Conservation (phyloP, 768 basidiomycete genomes). For the Dioszegia crocea region DNA sequence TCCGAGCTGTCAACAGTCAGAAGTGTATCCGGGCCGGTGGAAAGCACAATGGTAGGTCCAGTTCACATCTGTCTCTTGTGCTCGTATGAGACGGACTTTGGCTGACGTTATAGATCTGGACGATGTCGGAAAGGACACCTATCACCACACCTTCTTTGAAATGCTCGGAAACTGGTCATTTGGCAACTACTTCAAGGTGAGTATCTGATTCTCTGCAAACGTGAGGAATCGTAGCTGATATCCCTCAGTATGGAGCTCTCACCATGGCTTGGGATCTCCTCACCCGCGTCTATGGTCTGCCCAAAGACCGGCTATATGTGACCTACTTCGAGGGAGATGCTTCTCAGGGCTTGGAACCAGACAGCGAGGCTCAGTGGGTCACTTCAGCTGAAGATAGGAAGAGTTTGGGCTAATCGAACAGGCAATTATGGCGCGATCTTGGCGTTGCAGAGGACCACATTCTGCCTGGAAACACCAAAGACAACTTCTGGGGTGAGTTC, state of each 20-base stretch:
- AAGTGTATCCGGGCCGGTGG: slow-evolving; percentile 99
- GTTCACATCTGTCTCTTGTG: not conserved
- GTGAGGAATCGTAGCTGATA: not conserved
- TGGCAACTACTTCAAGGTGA: slow-evolving; percentile 97
- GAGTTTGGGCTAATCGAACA: slow-evolving; percentile 8
- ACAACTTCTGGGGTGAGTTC: slow-evolving; percentile 94
- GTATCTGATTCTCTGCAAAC: not conserved
- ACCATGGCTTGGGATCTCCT: slow-evolving; percentile 90
- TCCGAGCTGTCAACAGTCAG: slow-evolving; percentile 91
- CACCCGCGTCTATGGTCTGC: slow-evolving; percentile 80
- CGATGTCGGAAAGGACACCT: slow-evolving; percentile 97
- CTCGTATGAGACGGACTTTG: not conserved
- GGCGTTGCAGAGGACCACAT: slow-evolving; percentile 87
- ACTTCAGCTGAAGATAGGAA: not conserved
- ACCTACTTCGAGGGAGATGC: slow-evolving; percentile 95
- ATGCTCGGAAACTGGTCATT: slow-evolving; percentile 99
- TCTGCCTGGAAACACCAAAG: slow-evolving; percentile 87
- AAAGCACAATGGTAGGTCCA: slow-evolving; percentile 81
- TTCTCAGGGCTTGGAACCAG: slow-evolving; percentile 77
- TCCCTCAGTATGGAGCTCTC: slow-evolving; percentile 79
- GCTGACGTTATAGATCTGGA: slow-evolving; percentile 68
- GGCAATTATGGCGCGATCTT: slow-evolving; percentile 75
- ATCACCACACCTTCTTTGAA: slow-evolving; percentile 96
- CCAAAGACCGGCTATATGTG: slow-evolving; percentile 87
- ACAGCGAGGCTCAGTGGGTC: slow-evolving; percentile 69